These are phyloP conservation scores for Cryptococcus jaspeensis DNA, from an alignment of 1,284 basidiomycete species.

Conservation along the genomic window DNA sequence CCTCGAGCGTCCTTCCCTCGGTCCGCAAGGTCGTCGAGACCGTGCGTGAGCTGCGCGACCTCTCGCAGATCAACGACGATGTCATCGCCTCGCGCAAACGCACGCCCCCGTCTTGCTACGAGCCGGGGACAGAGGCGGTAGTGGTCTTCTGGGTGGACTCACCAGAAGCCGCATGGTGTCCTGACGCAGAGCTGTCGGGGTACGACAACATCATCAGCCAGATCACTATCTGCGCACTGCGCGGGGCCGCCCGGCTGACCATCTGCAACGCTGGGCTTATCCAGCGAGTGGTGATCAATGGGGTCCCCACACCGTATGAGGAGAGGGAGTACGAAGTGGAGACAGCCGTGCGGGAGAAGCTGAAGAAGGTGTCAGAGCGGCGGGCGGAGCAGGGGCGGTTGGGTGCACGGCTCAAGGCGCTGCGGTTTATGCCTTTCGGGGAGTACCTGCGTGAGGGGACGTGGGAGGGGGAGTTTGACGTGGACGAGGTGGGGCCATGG, in stretches of 20 bases:
- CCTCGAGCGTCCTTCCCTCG: not conserved
- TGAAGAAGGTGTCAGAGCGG: too few species aligned
- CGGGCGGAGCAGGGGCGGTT: too few species aligned
- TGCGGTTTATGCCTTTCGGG: slow-evolving; percentile 2
- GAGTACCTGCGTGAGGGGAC: not conserved
- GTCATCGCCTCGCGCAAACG: not conserved
- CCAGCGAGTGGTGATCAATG: slow-evolving; percentile 1
- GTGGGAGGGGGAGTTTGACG: slow-evolving; percentile 7
- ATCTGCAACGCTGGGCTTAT: slow-evolving; percentile 8
- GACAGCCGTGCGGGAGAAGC: too few species aligned
- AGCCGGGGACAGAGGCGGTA: not conserved
- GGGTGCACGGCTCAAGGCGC: too few species aligned
- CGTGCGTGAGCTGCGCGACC: slow-evolving; percentile 1
- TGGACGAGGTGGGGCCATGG: slow-evolving; percentile 5
- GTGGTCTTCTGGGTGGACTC: slow-evolving; percentile 9
- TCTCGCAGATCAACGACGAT: not conserved
- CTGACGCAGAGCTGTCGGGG: not conserved
- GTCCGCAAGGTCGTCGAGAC: slow-evolving; percentile 4
- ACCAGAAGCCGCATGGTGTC: slow-evolving; percentile 2
- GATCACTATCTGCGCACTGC: slow-evolving; percentile 4
- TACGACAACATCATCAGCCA: slow-evolving; percentile 10
- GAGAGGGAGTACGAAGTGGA: too few species aligned
- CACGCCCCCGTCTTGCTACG: not conserved
- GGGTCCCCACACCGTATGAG: too few species aligned
- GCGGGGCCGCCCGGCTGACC: not conserved